Evolutionary conservation across 345 rosid species (phyloP).

Genomic region (Erysimum cheiranthoides): DNA sequence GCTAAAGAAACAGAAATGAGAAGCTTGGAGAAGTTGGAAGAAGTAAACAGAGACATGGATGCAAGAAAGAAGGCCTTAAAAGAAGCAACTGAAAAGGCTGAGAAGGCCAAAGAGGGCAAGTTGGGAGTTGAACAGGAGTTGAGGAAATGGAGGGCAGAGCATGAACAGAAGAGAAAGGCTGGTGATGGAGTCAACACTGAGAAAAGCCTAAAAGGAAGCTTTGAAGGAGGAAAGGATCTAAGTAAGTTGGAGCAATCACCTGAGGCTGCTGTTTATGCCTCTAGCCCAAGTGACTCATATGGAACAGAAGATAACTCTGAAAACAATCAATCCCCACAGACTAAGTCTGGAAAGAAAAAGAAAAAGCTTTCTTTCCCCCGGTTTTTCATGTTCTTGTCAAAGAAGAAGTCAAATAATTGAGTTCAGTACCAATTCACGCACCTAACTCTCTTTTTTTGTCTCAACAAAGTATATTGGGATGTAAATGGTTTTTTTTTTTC

Average conservation of each 20-base stretch:
- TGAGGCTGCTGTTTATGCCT: constrained; percentile 32
- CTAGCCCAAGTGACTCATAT: constrained; percentile 40
- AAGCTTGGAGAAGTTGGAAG: constrained; percentile 67
- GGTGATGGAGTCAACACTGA: constrained; percentile 43
- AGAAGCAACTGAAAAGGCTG: constrained; percentile 77
- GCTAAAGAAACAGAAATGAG: constrained; percentile 72
- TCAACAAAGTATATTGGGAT: constrained; percentile 4
- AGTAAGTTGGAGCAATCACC: constrained; percentile 39
- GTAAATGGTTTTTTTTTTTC: constrained; percentile 9
- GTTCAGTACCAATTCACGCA: background rate
- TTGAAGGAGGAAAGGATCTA: constrained; percentile 38
- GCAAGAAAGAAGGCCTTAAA: constrained; percentile 68
- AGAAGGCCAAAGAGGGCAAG: constrained; percentile 84
- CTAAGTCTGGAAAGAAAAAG: constrained; percentile 57
- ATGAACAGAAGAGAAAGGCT: constrained; percentile 71
- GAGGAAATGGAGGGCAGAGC: constrained; percentile 87
- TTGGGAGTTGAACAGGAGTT: constrained; percentile 82
- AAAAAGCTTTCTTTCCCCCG: constrained; percentile 77
- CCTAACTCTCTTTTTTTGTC: background rate
- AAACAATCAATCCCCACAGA: constrained; percentile 43
- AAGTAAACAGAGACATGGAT: constrained; percentile 65
- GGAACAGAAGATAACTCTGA: constrained; percentile 41
- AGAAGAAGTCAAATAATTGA: constrained; percentile 59
- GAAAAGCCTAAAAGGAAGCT: constrained; percentile 49
- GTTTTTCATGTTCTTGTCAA: constrained; percentile 66